Evolutionary conservation across 148 eudicot genomes (phyloP), one percentile per base, ranked within the genome.

Genomic region (Rhododendron kiyosumense): DNA sequence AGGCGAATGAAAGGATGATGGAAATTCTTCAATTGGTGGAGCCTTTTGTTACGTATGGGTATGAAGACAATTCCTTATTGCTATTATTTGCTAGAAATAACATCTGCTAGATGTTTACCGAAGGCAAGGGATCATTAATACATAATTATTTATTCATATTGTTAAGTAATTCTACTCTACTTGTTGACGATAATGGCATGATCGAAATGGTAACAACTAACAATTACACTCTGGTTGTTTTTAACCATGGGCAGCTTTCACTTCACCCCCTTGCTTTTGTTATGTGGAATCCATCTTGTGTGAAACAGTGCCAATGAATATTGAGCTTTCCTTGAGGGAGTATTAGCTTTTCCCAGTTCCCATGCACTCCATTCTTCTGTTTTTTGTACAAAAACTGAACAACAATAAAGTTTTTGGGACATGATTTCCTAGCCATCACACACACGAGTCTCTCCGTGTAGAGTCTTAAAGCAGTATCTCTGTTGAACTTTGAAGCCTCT

Each of bases 41-140:
- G 89, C 99, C 99, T 76, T 96, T 87, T 82, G 89, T 96, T 32
- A 94, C 99, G 73, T 97, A 93, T 69, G 99, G 98, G 98, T 94
- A 94, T 63, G 92, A 52, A 24, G 30, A 74, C 46, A 34, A 41
- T 14, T 77, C 79, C 46, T 28, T 41, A 36, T 61, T 46, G 67
- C 81, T 81, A 59, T 77, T 57, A 24, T 54, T 38, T 76, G 17
- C 45, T 28, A 54, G 11, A 54, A 76, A 28, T 73, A 15, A 28
- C 15, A 49, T 74, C n/a, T 65, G 65, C 59, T 48, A 13, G 38
- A 83, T 85, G 83, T 9, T 63, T 36, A 61, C n/a, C 36, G 1
- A 17, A 15, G 49, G 54, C 28, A 51, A 71, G 34, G 24, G 30
- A 30, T 83, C 41, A 57, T 86, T 43, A 41, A 1, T 52, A 30